Evolutionary conservation across 768 basidiomycete genomes (phyloP), one percentile per base, ranked within the genome.

Genomic region (Mycena olivaceomarginata): DNA sequence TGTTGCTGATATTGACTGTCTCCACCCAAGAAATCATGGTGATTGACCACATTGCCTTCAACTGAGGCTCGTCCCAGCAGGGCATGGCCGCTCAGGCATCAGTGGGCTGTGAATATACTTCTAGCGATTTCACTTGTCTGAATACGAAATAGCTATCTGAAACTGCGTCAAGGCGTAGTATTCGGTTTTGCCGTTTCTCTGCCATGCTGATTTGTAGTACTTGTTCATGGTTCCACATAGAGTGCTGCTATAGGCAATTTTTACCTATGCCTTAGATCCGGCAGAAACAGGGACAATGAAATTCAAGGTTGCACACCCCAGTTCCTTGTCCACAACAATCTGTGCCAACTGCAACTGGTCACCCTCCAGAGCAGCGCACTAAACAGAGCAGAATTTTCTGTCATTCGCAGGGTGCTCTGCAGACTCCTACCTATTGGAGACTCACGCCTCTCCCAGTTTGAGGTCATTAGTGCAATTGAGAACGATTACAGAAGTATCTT

Each of bases 161-260:
- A 97, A 98, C 85, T 99, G 98, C 40, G 98, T 98, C 65, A 99
- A 87, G 39, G 94, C 90, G 82, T 95, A 95, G 76, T 90, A 88
- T 81, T 92, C 91, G 79, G 91, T 91, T 80, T 92, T 90, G 40
- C 93, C 93, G 59, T 93, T 91, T 48, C 90, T 84, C 82, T 94
- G 90, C 83, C 90, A 93, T 15, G 90, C 85, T 40, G 94, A 93
- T 78, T 91, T 92, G 87, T 97, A 97, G 85, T 97, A 97, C 40
- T 96, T 97, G 82, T 91, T 91, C 96, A 98, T 95, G 73, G 87
- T 89, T 53, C 90, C 91, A 2, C 90, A 92, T 59, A 99, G 88
- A 80, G 90, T 88, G 13, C 92, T 93, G 18, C 86, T 88, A 86
- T 94, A 98, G 6, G 88, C 86, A n/a, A 97, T 85, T 76, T 89